phyloP scores from a whole-genome alignment of 106 monocot genomes.

The Dendrobium nobile region DNA sequence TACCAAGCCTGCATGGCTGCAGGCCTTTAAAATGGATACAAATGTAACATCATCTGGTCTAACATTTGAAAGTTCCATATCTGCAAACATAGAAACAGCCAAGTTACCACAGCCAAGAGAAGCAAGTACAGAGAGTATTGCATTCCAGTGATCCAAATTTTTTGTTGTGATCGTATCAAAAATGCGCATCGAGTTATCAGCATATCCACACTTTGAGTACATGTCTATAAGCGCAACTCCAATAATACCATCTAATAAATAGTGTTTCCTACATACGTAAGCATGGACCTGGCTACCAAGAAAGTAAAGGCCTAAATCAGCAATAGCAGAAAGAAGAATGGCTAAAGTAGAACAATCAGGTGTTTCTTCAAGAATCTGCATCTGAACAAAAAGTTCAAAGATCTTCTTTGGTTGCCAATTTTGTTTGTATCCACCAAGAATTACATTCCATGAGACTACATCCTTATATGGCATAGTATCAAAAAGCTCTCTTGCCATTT shows the following conservation, averaged over 20 bases:
- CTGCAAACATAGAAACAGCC: conserved; percentile 36
- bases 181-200: conserved; percentile 23
- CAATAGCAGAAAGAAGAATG: conserved; percentile 43
- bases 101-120: conserved; percentile 35
- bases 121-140: conserved; percentile 46
- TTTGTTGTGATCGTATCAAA: conserved; percentile 35
- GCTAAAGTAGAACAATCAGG: conserved; percentile 43
- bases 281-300: conserved; percentile 46
- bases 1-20: conserved; percentile 49
- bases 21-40: conserved; percentile 45
- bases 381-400: conserved; percentile 28
- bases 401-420: conserved; percentile 30
- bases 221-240: conserved; percentile 56
- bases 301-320: conserved; percentile 32
- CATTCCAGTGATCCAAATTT: conserved; percentile 42
- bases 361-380: conserved; percentile 17
- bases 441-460: conserved; percentile 43
- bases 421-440: conserved; percentile 43
- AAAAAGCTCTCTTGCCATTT: conserved; percentile 15
- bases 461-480: conserved; percentile 14
- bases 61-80: conserved; percentile 32
- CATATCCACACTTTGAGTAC: conserved; percentile 66
- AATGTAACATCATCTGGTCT: conserved; percentile 55
- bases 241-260: conserved; percentile 29
- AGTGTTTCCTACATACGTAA: conserved; percentile 24